phyloP scores from a whole-genome alignment of 805 yeast species.

The Saccharomycopsis javanensis region DNA sequence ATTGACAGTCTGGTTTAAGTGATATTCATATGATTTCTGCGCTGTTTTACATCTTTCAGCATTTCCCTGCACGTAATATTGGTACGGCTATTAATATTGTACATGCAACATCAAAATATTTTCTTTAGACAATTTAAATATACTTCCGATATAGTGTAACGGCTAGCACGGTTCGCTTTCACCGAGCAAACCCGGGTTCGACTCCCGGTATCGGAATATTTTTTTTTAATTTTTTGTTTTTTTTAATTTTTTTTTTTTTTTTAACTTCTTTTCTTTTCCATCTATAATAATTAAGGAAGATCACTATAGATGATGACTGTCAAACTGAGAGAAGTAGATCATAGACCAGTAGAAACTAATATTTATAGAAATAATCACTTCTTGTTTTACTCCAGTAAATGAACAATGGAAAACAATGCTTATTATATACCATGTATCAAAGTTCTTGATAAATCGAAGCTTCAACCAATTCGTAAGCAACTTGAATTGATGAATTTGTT shows the following conservation, averaged over 20 bases:
- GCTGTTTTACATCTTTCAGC: too few relatives aligned
- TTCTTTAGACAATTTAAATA: too few relatives aligned
- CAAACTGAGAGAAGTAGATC: too few relatives aligned
- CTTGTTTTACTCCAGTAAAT: background rate
- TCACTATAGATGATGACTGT: too few relatives aligned
- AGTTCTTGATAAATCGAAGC: background rate
- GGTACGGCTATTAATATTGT: too few relatives aligned
- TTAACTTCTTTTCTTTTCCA: background rate
- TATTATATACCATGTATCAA: background rate
- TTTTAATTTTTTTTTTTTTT: too few relatives aligned
- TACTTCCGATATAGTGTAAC: slow-evolving; percentile 71
- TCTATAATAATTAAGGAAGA: background rate
- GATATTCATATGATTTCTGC: too few relatives aligned
- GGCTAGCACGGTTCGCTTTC: slow-evolving; percentile 80
- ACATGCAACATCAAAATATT: too few relatives aligned
- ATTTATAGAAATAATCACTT: too few relatives aligned
- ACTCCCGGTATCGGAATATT: slow-evolving; percentile 71
- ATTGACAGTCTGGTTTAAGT: too few relatives aligned
- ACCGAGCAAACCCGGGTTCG: slow-evolving; percentile 82
- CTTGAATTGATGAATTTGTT: background rate
- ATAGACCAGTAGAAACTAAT: too few relatives aligned
- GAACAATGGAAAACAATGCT: background rate
- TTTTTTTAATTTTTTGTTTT: slow-evolving; percentile 16
- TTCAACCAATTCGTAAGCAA: background rate
- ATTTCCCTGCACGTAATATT: too few relatives aligned